A percentile compares a stretch with the other conserved stretches of the same genome.
Evolutionary conservation across 495 filamentous ascomycete species (phyloP).

Genomic region (Pyrenula massariospora): DNA sequence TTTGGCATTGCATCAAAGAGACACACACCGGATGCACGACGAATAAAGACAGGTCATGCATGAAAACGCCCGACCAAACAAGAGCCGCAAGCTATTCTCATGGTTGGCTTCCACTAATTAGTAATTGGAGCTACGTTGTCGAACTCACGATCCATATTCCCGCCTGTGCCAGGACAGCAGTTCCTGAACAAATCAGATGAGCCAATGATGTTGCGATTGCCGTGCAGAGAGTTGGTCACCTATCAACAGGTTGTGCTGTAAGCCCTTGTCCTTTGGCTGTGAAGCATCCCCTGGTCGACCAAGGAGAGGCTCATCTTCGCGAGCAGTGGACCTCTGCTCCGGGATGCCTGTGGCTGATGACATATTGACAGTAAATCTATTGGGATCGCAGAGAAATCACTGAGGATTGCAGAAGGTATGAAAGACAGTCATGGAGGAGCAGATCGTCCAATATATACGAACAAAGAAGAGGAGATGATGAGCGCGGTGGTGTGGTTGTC

Average conservation of each 20-base stretch:
- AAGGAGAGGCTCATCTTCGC: slow-evolving; percentile 68
- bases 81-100: slow-evolving; percentile 50
- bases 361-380: slow-evolving; percentile 20
- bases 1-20: neutral
- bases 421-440: neutral
- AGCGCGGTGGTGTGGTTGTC: neutral
- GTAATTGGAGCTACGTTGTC: neutral
- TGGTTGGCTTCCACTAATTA: slow-evolving; percentile 7
- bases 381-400: neutral
- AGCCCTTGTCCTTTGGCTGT: slow-evolving; percentile 48
- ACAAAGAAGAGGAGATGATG: neutral
- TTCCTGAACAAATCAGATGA: slow-evolving; percentile 33
- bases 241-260: slow-evolving; percentile 62
- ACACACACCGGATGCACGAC: slow-evolving; percentile 65
- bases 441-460: neutral
- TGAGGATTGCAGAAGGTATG: neutral
- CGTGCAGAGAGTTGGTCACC: slow-evolving; percentile 35
- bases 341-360: slow-evolving; percentile 44
- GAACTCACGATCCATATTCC: slow-evolving; percentile 53
- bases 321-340: slow-evolving; percentile 17
- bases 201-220: neutral
- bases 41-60: slow-evolving; percentile 57
- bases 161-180: slow-evolving; percentile 54
- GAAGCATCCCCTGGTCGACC: slow-evolving; percentile 60
- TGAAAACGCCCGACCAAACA: slow-evolving; percentile 65